Evolutionary conservation across 108 stramenopile species (phyloP).

Genomic region (Mayamaea pseudoterrestris): DNA sequence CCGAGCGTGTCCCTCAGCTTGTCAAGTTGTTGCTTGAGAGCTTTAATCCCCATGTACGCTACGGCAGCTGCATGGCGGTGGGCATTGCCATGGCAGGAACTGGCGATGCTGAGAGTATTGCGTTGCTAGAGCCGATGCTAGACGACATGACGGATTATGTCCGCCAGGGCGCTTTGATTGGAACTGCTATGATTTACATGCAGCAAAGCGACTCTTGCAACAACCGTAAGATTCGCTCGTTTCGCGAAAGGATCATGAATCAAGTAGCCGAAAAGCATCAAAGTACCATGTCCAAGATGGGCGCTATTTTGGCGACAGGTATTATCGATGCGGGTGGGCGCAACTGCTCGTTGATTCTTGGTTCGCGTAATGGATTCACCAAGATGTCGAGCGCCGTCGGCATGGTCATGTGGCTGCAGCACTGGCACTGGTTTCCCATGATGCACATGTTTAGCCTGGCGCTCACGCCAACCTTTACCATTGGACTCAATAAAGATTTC

Average conservation of each 20-base stretch:
- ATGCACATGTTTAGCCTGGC: conserved; percentile 95
- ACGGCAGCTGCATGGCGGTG: conserved; percentile 98
- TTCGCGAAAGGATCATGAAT: conserved; percentile 73
- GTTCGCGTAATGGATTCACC: conserved; percentile 88
- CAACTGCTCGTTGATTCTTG: conserved; percentile 82
- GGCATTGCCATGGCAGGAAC: conserved; percentile 98
- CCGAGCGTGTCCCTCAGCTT: conserved; percentile 86
- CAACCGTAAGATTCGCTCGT: conserved; percentile 64
- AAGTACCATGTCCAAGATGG: conserved; percentile 96
- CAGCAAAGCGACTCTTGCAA: conserved; percentile 86
- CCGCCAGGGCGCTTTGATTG: conserved; percentile 94
- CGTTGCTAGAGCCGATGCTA: conserved; percentile 97
- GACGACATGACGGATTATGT: conserved; percentile 98
- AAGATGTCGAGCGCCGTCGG: conserved; percentile 93
- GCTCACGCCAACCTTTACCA: conserved; percentile 88
- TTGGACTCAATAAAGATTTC: conserved; percentile 92
- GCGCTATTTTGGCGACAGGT: conserved; percentile 95
- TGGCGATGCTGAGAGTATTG: conserved; percentile 85
- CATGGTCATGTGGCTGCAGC: conserved; percentile 91
- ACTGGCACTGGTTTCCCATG: conserved; percentile 99
- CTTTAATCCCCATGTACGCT: conserved; percentile 99
- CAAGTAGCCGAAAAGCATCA: conserved; percentile 90
- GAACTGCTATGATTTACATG: conserved; percentile 97
- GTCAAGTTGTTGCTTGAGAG: conserved; percentile 92
- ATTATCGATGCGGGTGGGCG: conserved; percentile 97